Evolutionary conservation across 2,329 filamentous ascomycete species (phyloP).

Genomic region (Exophiala sp.): DNA sequence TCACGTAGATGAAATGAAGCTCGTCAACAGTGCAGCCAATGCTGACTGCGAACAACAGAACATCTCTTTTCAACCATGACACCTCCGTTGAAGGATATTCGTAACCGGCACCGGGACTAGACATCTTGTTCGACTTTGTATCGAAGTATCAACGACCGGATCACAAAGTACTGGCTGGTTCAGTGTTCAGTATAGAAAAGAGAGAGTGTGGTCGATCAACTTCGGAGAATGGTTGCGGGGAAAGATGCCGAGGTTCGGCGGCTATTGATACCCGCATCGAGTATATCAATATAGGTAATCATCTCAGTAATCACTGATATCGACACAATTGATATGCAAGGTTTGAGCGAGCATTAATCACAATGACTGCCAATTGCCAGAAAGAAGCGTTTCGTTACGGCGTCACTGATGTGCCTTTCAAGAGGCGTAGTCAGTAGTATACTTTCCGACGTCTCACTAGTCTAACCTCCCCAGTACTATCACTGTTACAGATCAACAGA

Average conservation of each 20-base stretch:
- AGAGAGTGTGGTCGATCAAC: not conserved
- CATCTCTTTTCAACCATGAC: conserved; percentile 83
- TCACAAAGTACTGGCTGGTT: not conserved
- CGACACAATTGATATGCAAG: too few relatives aligned
- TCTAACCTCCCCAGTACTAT: too few relatives aligned
- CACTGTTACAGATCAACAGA: too few relatives aligned
- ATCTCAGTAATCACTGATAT: too few relatives aligned
- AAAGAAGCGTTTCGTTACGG: too few relatives aligned
- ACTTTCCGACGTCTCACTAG: too few relatives aligned
- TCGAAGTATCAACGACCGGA: not conserved
- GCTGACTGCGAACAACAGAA: conserved; percentile 83
- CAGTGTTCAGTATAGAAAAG: not conserved
- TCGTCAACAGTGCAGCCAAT: conserved; percentile 80
- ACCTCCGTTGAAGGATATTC: conserved; percentile 74
- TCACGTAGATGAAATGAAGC: conserved; percentile 86
- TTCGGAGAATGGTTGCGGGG: not conserved
- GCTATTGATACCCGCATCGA: not conserved
- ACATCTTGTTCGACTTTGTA: conserved; percentile 35
- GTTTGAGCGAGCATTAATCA: too few relatives aligned
- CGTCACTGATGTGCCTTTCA: too few relatives aligned
- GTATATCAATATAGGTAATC: too few relatives aligned
- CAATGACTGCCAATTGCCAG: too few relatives aligned
- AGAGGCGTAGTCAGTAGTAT: too few relatives aligned
- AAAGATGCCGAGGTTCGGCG: not conserved
- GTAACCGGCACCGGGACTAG: conserved; percentile 63